A percentile compares a stretch with the other conserved stretches of the same genome.
These are phyloP conservation scores for Colletotrichum sublineola DNA, from an alignment of 2,329 filamentous ascomycete genomes.

Conservation along the genomic window DNA sequence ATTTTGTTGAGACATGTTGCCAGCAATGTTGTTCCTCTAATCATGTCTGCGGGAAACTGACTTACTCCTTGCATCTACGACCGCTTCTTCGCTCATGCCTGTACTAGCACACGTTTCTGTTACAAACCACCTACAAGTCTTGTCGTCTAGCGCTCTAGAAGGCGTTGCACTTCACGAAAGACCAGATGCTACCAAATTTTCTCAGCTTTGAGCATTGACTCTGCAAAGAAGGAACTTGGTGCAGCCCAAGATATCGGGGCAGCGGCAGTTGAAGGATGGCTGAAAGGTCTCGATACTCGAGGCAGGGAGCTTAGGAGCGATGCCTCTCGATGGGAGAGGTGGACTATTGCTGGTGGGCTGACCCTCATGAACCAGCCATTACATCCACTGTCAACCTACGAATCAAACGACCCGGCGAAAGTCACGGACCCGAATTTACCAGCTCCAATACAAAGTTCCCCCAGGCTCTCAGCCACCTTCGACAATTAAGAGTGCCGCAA, in stretches of 20 bases:
- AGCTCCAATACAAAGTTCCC: background rate
- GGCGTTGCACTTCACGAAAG: slow-evolving; percentile 60
- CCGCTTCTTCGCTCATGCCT: slow-evolving; percentile 71
- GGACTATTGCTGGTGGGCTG: slow-evolving; percentile 66
- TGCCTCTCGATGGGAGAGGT: slow-evolving; percentile 80
- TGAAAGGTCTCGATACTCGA: slow-evolving; percentile 77
- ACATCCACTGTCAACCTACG: slow-evolving; percentile 62
- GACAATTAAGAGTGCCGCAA: background rate
- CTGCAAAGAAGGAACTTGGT: slow-evolving; percentile 72
- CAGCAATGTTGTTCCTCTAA: slow-evolving; percentile 46
- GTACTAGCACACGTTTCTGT: slow-evolving; percentile 79
- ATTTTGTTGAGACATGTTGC: slow-evolving; percentile 43
- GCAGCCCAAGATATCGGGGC: slow-evolving; percentile 75
- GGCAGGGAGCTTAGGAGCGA: slow-evolving; percentile 73
- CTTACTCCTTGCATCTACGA: slow-evolving; percentile 71
- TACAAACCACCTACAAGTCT: slow-evolving; percentile 71
- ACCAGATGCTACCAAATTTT: slow-evolving; percentile 74
- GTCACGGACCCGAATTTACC: background rate
- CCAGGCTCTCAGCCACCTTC: background rate
- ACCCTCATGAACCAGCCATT: slow-evolving; percentile 52
- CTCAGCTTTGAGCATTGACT: slow-evolving; percentile 71
- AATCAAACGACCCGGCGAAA: background rate
- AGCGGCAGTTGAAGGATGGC: slow-evolving; percentile 81
- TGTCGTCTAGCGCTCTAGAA: slow-evolving; percentile 69
- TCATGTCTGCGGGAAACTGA: slow-evolving; percentile 73